Conservation (phyloP, 2,329 filamentous ascomycete species). For the Apiospora rasikravindrae region DNA sequence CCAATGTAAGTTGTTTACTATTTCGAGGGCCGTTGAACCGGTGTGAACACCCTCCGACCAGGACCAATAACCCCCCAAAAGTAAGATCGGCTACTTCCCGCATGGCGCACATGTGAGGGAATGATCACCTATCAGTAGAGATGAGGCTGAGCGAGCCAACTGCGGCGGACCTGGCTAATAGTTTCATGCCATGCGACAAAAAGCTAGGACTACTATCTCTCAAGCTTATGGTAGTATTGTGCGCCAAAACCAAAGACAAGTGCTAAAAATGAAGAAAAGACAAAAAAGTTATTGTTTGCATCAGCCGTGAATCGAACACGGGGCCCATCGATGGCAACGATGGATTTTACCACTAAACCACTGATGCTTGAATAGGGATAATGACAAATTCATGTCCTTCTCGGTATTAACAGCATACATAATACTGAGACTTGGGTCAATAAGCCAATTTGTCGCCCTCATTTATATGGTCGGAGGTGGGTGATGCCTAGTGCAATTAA, state of each 20-base stretch:
- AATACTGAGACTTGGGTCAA: too few relatives aligned
- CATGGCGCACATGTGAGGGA: background rate
- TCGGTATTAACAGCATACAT: too few relatives aligned
- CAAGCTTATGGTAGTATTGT: too few relatives aligned
- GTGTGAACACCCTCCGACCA: background rate
- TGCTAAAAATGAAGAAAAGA: too few relatives aligned
- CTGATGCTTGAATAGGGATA: conserved; percentile 35
- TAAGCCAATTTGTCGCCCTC: too few relatives aligned
- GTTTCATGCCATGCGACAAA: too few relatives aligned
- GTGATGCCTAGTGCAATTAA: too few relatives aligned
- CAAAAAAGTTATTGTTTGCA: conserved; percentile 6
- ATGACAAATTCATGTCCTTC: too few relatives aligned
- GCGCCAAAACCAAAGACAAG: too few relatives aligned
- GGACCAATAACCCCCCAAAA: background rate
- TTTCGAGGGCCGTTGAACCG: background rate
- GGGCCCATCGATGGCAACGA: conserved; percentile 59
- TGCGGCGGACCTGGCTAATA: too few relatives aligned
- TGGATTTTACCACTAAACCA: conserved; percentile 61
- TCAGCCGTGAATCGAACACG: conserved; percentile 51
- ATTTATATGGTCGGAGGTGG: too few relatives aligned
- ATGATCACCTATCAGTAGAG: background rate
- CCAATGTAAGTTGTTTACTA: background rate
- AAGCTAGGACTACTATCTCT: too few relatives aligned
- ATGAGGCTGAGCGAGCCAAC: background rate
- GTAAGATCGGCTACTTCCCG: background rate